Evolutionary conservation across 106 monocot species (phyloP).

Genomic region (Platanthera guangdongensis): DNA sequence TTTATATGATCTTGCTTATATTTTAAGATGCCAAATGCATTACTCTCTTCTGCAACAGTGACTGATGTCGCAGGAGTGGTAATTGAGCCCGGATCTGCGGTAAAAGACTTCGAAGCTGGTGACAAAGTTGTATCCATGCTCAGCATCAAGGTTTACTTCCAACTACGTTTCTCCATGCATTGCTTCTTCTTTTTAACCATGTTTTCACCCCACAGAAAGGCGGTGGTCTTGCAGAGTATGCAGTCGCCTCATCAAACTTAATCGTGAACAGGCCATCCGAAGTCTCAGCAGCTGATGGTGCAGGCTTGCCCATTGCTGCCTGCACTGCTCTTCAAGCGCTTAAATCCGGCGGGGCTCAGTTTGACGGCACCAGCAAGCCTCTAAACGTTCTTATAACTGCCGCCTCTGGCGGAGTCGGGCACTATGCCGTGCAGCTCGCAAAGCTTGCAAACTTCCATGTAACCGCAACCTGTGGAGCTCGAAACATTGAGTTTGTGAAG

Average conservation of each 20-base stretch:
- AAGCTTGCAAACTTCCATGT: slow-evolving; percentile 33
- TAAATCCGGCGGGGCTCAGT: slow-evolving; percentile 14
- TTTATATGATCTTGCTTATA: background rate
- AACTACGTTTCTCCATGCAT: background rate
- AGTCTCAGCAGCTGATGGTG: slow-evolving; percentile 38
- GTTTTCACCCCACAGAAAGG: slow-evolving; percentile 20
- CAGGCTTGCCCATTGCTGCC: slow-evolving; percentile 41
- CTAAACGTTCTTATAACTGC: slow-evolving; percentile 44
- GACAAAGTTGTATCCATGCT: slow-evolving; percentile 10
- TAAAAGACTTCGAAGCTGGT: slow-evolving; percentile 5
- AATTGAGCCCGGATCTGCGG: background rate
- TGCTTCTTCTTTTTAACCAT: too few species aligned
- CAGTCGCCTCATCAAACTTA: slow-evolving; percentile 13
- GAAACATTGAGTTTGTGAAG: slow-evolving; percentile 35
- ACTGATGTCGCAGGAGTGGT: slow-evolving; percentile 6
- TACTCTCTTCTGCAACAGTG: background rate
- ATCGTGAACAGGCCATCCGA: slow-evolving; percentile 30
- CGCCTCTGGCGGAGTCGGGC: slow-evolving; percentile 49
- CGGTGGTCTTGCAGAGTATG: slow-evolving; percentile 57
- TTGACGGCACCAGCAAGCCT: slow-evolving; percentile 22
- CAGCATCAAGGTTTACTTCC: background rate
- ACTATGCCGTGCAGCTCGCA: slow-evolving; percentile 40
- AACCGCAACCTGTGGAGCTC: slow-evolving; percentile 37
- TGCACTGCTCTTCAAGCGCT: slow-evolving; percentile 41
- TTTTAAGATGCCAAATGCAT: background rate